These are phyloP conservation scores for Melampsora americana DNA, from an alignment of 1,284 basidiomycete species.

Conservation along the genomic window DNA sequence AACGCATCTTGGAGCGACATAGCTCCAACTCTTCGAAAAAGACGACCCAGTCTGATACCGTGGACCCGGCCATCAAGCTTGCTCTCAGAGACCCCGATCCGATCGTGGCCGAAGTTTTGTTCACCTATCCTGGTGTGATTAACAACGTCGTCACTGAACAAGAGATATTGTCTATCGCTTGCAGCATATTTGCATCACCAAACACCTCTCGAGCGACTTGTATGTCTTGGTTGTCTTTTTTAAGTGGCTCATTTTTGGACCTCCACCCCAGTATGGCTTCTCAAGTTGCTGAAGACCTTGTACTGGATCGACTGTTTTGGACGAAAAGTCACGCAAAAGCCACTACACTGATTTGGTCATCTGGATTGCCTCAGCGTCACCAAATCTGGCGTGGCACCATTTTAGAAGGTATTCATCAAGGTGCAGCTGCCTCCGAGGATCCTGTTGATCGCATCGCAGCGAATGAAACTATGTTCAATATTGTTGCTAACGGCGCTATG, in stretches of 20 bases:
- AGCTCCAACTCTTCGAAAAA: neutral
- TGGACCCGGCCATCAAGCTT: slow-evolving; percentile 23
- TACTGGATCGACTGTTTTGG: slow-evolving; percentile 33
- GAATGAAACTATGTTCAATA: slow-evolving; percentile 29
- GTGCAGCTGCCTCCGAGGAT: slow-evolving; percentile 4
- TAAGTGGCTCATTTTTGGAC: slow-evolving; percentile 22
- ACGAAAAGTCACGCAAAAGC: slow-evolving; percentile 38
- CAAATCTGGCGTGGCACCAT: slow-evolving; percentile 35
- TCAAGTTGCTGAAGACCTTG: slow-evolving; percentile 30
- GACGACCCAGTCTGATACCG: neutral
- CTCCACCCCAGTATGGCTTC: slow-evolving; percentile 18
- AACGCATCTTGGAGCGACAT: slow-evolving; percentile 18
- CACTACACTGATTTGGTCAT: slow-evolving; percentile 26
- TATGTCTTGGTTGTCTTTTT: slow-evolving; percentile 26
- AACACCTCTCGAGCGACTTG: slow-evolving; percentile 25
- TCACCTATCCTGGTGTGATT: slow-evolving; percentile 22
- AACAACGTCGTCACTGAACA: neutral
- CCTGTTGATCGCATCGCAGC: slow-evolving; percentile 13
- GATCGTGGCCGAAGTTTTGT: slow-evolving; percentile 15
- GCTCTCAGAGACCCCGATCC: slow-evolving; percentile 34
- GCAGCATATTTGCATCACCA: slow-evolving; percentile 4
- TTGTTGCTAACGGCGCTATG: slow-evolving; percentile 12
- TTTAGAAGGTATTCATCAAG: slow-evolving; percentile 30
- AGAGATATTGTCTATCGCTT: slow-evolving; percentile 12
- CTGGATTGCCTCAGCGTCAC: neutral